These are phyloP conservation scores for Suillus cothurnatus DNA, from an alignment of 768 basidiomycete genomes.

Conservation along the genomic window DNA sequence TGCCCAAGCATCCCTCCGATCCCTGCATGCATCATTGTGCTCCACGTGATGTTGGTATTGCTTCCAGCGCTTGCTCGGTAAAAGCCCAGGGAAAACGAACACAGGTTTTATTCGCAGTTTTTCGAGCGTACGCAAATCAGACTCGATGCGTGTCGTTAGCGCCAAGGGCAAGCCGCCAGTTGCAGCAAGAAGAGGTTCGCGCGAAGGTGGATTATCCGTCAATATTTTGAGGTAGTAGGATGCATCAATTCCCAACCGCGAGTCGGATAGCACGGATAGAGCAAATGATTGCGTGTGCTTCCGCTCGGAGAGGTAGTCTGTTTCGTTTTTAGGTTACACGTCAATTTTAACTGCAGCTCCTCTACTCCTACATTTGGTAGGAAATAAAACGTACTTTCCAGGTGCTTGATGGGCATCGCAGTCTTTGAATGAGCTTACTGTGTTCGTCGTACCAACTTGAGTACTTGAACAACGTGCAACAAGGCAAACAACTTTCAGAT, in stretches of 20 bases:
- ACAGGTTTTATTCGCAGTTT: constrained; percentile 94
- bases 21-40: constrained; percentile 68
- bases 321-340: constrained; percentile 2
- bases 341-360: constrained; percentile 6
- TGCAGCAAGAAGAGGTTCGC: constrained; percentile 91
- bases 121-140: constrained; percentile 89
- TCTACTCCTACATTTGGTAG: neutral
- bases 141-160: constrained; percentile 84
- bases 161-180: constrained; percentile 94
- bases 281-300: constrained; percentile 85
- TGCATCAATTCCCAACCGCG: constrained; percentile 96
- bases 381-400: constrained; percentile 62
- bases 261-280: constrained; percentile 81
- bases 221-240: constrained; percentile 84
- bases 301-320: constrained; percentile 86
- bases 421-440: constrained; percentile 14
- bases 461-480: constrained; percentile 24
- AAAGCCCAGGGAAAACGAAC: constrained; percentile 94
- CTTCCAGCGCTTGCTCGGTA: constrained; percentile 75
- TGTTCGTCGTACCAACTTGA: constrained; percentile 7
- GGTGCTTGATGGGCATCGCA: constrained; percentile 79
- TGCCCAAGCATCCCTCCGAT: constrained; percentile 85
- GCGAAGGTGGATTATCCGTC: constrained; percentile 71
- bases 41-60: constrained; percentile 54
- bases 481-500: constrained; percentile 20